These are phyloP conservation scores for Stipa capillata DNA, from an alignment of 176 grass and related monocot genomes.

Conservation along the genomic window DNA sequence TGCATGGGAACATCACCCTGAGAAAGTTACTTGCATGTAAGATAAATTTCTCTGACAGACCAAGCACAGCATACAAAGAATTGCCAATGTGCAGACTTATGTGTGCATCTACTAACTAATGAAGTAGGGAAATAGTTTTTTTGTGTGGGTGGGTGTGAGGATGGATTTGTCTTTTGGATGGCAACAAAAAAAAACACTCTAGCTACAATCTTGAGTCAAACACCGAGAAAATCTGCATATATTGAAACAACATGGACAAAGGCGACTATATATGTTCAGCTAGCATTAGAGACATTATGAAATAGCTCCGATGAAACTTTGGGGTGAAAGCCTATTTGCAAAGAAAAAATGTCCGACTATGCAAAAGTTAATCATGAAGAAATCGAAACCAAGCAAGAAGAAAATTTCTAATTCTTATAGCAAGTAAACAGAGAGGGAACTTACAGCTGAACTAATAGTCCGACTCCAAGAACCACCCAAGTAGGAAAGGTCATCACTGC, in stretches of 20 bases:
- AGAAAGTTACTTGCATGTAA: background rate
- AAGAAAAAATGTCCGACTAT: background rate
- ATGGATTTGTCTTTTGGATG: background rate
- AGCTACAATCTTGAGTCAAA: background rate
- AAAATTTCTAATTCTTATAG: too few relatives aligned
- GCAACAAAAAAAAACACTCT: background rate
- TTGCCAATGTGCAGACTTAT: background rate
- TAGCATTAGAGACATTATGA: too few relatives aligned
- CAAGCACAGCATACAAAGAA: background rate
- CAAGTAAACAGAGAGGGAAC: too few relatives aligned
- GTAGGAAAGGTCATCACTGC: conserved; percentile 63
- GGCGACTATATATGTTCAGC: background rate
- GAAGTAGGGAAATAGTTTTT: background rate
- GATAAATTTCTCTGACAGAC: background rate
- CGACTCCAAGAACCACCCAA: conserved; percentile 81
- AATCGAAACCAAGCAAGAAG: too few relatives aligned
- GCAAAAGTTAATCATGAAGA: background rate
- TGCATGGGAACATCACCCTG: conserved; percentile 83
- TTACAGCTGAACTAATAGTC: too few relatives aligned
- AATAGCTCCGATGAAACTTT: too few relatives aligned
- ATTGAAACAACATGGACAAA: background rate
- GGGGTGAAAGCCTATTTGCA: too few relatives aligned
- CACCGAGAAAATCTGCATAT: background rate
- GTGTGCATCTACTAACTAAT: background rate
- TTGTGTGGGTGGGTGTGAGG: too few relatives aligned